phyloP scores from a whole-genome alignment of 108 stramenopile genomes.

The Nitzschia palea region DNA sequence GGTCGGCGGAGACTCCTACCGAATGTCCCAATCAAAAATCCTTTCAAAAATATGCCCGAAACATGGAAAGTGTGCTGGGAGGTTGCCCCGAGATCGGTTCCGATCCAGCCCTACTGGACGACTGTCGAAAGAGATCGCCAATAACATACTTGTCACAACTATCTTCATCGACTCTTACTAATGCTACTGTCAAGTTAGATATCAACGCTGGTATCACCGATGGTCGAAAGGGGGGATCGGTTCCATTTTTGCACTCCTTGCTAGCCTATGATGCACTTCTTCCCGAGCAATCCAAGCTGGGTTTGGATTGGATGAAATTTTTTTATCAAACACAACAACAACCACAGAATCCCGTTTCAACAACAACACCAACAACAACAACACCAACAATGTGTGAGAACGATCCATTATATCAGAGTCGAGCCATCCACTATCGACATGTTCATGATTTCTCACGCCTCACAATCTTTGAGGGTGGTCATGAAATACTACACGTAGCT shows the following conservation, averaged over 20 bases:
- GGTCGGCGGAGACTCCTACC: not conserved
- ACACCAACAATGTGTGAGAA: too few relatives aligned
- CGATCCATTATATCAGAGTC: not conserved
- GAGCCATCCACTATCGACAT: not conserved
- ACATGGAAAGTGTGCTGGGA: not conserved
- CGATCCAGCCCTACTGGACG: not conserved
- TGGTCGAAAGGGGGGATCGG: not conserved
- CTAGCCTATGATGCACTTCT: not conserved
- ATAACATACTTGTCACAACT: not conserved
- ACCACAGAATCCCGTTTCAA: too few relatives aligned
- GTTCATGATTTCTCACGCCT: not conserved
- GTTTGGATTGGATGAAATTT: not conserved
- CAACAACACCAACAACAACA: too few relatives aligned
- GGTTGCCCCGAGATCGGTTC: not conserved
- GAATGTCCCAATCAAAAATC: not conserved
- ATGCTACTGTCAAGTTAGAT: not conserved
- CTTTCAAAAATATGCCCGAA: not conserved
- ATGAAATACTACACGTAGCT: not conserved
- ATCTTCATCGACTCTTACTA: not conserved
- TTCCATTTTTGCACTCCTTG: not conserved
- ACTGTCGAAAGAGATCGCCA: not conserved
- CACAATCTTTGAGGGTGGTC: not conserved
- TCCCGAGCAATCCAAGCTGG: not conserved
- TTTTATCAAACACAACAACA: not conserved
- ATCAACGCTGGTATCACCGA: not conserved